phyloP scores from a whole-genome alignment of 768 basidiomycete genomes.

The Hygrocybe punicea region DNA sequence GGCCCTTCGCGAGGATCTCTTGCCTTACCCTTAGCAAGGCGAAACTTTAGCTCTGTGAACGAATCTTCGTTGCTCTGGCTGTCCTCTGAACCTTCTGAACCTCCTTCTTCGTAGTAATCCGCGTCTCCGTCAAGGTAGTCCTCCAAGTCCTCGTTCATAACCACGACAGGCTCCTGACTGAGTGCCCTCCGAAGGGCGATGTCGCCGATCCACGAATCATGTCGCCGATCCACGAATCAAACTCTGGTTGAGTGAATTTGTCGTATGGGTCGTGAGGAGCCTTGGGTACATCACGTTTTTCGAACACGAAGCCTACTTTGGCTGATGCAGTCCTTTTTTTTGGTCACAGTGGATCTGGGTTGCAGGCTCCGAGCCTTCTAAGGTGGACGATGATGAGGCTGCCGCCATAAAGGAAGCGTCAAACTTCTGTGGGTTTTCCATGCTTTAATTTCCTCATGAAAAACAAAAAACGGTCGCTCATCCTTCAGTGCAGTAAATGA shows the following conservation, averaged over 20 bases:
- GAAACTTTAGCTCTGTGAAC: conserved; percentile 51
- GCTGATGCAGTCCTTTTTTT: no score
- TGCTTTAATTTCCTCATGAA: background rate
- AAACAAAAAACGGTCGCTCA: background rate
- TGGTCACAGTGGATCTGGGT: conserved; percentile 67
- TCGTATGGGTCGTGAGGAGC: conserved; percentile 70
- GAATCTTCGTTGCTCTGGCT: conserved; percentile 48
- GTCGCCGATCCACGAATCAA: conserved; percentile 67
- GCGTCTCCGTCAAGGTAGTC: background rate
- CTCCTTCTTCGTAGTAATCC: conserved; percentile 1
- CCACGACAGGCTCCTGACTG: conserved; percentile 41
- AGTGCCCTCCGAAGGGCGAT: conserved; percentile 59
- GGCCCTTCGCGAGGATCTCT: conserved; percentile 61
- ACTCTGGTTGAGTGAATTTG: conserved; percentile 63
- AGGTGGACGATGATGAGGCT: conserved; percentile 18
- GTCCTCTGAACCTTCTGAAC: conserved; percentile 20
- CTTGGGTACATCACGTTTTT: conserved; percentile 20
- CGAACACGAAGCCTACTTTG: no score
- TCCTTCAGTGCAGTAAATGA: conserved; percentile 46
- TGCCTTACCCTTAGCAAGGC: conserved; percentile 56
- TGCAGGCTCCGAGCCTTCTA: conserved; percentile 22
- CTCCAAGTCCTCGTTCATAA: conserved; percentile 3
- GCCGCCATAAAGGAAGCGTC: conserved; percentile 46
- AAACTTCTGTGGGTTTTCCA: conserved; percentile 37
- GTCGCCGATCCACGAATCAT: conserved; percentile 65